Evolutionary conservation across 768 basidiomycete genomes (phyloP).

Genomic region (Albatrellus ellisii): DNA sequence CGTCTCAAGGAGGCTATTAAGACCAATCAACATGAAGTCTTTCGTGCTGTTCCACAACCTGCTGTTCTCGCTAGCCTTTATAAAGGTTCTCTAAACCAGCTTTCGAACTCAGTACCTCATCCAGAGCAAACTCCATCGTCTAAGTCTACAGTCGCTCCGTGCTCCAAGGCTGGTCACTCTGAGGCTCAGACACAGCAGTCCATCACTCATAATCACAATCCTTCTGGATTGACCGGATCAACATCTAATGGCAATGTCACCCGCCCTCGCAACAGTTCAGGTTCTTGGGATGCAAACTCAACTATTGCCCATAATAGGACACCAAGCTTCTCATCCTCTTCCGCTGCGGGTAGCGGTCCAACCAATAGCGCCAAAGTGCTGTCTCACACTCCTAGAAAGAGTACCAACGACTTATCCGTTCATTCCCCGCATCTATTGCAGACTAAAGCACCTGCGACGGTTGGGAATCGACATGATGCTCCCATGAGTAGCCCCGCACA

Average conservation of each 20-base stretch:
- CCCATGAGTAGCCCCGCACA: no score
- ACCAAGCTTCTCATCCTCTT: no score
- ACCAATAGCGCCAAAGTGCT: no score
- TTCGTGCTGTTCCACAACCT: constrained; percentile 53
- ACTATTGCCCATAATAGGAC: background rate
- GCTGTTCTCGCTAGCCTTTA: constrained; percentile 50
- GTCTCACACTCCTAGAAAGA: no score
- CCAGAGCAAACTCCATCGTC: constrained; percentile 21
- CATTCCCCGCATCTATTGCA: no score
- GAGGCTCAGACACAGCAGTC: background rate
- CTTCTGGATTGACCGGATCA: constrained; percentile 11
- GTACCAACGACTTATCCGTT: no score
- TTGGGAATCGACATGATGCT: no score
- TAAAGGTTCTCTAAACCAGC: constrained; percentile 31
- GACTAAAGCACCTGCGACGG: no score
- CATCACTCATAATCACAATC: constrained; percentile 6
- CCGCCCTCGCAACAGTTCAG: background rate
- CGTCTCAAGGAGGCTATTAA: constrained; percentile 64
- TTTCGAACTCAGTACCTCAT: constrained; percentile 20
- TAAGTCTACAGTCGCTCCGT: constrained; percentile 8
- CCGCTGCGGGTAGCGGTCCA: no score
- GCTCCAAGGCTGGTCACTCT: constrained; percentile 3
- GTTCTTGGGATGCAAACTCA: background rate
- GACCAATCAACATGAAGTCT: constrained; percentile 59
- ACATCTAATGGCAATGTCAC: constrained; percentile 14